Evolutionary conservation across 2,329 filamentous ascomycete genomes (phyloP).

Genomic region (Cladosporium halotolerans): DNA sequence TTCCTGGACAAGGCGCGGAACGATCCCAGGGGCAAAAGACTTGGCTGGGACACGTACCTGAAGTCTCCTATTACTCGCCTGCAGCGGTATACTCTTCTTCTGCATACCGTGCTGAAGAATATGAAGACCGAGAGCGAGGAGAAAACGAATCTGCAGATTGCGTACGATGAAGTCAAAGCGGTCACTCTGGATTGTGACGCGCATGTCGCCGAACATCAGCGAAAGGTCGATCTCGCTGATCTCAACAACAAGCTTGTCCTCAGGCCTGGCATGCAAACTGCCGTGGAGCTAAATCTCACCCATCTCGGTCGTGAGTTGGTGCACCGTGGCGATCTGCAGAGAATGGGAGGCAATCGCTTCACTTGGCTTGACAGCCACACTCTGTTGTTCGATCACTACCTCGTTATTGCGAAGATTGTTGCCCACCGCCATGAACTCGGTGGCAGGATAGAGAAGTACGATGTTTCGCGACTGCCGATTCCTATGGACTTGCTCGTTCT

Average conservation of each 20-base stretch:
- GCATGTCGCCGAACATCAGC: constrained; percentile 85
- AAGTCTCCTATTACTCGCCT: constrained; percentile 89
- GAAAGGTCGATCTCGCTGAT: constrained; percentile 84
- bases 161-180: constrained; percentile 83
- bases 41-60: constrained; percentile 91
- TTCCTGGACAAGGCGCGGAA: constrained; percentile 77
- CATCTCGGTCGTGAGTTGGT: constrained; percentile 90
- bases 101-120: constrained; percentile 76
- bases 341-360: constrained; percentile 82
- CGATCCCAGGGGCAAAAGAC: constrained; percentile 71
- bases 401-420: constrained; percentile 78
- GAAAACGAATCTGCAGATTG: constrained; percentile 73
- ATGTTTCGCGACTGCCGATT: constrained; percentile 91
- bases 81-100: constrained; percentile 79
- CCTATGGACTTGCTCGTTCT: constrained; percentile 93
- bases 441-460: constrained; percentile 74
- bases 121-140: constrained; percentile 82
- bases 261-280: constrained; percentile 76
- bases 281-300: constrained; percentile 79
- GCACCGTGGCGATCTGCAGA: constrained; percentile 79
- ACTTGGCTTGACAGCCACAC: constrained; percentile 92
- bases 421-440: constrained; percentile 61
- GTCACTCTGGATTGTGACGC: constrained; percentile 88
- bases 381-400: constrained; percentile 91
- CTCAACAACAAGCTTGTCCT: constrained; percentile 76